phyloP scores from a whole-genome alignment of 140 eudicot species.

The Cichorium intybus region DNA sequence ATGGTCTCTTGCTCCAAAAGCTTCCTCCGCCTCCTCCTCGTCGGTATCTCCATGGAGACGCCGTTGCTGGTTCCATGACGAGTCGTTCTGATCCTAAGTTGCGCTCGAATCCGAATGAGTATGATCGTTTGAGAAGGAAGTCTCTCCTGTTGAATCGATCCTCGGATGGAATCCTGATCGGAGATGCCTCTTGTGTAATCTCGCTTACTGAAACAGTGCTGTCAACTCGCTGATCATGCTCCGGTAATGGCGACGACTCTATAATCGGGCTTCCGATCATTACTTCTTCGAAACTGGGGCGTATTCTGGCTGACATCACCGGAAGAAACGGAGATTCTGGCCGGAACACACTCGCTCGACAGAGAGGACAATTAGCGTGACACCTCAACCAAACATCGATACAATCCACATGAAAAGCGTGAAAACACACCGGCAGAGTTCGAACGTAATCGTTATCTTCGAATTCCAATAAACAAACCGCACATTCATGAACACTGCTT shows the following conservation, averaged over 20 bases:
- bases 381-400: slow-evolving; percentile 83
- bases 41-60: slow-evolving; percentile 77
- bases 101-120: slow-evolving; percentile 90
- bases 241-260: slow-evolving; percentile 43
- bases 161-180: slow-evolving; percentile 43
- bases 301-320: slow-evolving; percentile 78
- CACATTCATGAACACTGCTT: slow-evolving; percentile 66
- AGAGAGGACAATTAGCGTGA: slow-evolving; percentile 94
- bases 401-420: slow-evolving; percentile 89
- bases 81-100: slow-evolving; percentile 76
- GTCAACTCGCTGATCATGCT: slow-evolving; percentile 20
- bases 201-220: slow-evolving; percentile 27
- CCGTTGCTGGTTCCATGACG: slow-evolving; percentile 65
- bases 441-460: slow-evolving; percentile 84
- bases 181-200: slow-evolving; percentile 48
- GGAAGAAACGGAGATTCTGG: slow-evolving; percentile 77
- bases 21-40: slow-evolving; percentile 57
- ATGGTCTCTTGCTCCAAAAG: slow-evolving; percentile 76
- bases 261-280: slow-evolving; percentile 54
- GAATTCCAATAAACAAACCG: slow-evolving; percentile 78
- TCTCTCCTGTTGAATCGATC: slow-evolving; percentile 56
- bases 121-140: slow-evolving; percentile 71
- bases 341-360: slow-evolving; percentile 71
- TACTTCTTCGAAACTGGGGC: slow-evolving; percentile 79
- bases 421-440: slow-evolving; percentile 84